phyloP scores from a whole-genome alignment of 2,329 filamentous ascomycete species.

The Pseudogymnoascus sp. region DNA sequence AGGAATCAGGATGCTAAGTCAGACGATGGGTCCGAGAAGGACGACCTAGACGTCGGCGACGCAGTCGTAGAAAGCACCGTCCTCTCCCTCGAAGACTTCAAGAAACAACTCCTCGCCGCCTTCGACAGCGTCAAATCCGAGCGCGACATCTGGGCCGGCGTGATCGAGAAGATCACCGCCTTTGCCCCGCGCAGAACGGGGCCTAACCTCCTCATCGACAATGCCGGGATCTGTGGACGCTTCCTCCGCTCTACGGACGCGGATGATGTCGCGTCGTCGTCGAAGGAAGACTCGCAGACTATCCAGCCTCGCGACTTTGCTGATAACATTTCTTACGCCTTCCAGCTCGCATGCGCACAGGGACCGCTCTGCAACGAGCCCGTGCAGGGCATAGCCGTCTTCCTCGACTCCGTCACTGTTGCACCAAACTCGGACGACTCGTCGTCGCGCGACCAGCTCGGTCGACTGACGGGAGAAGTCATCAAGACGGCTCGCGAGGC shows the following conservation, averaged over 20 bases:
- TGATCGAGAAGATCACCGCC: conserved; percentile 73
- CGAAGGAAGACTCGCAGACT: conserved; percentile 34
- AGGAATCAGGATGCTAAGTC: conserved; percentile 28
- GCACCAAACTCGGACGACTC: conserved; percentile 44
- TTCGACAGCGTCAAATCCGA: conserved; percentile 67
- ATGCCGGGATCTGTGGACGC: conserved; percentile 60
- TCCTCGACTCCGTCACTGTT: conserved; percentile 71
- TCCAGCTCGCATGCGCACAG: conserved; percentile 83
- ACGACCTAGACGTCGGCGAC: conserved; percentile 43
- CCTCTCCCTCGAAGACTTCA: conserved; percentile 69
- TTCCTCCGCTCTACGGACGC: not conserved
- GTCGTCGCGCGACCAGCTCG: conserved; percentile 54
- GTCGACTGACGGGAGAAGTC: conserved; percentile 82
- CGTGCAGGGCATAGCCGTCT: conserved; percentile 84
- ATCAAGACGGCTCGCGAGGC: conserved; percentile 81
- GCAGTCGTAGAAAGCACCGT: conserved; percentile 51
- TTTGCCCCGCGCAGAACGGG: conserved; percentile 83
- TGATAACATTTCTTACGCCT: conserved; percentile 88
- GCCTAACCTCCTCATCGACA: conserved; percentile 83
- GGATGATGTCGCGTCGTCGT: not conserved
- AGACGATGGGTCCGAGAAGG: conserved; percentile 25
- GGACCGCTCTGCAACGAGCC: conserved; percentile 90
- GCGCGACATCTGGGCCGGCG: conserved; percentile 67
- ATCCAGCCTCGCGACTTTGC: conserved; percentile 62
- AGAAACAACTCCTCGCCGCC: conserved; percentile 56